Evolutionary conservation across 140 eudicot species (phyloP), one percentile per base, ranked within the genome.

Genomic region (Flaveria floridana): DNA sequence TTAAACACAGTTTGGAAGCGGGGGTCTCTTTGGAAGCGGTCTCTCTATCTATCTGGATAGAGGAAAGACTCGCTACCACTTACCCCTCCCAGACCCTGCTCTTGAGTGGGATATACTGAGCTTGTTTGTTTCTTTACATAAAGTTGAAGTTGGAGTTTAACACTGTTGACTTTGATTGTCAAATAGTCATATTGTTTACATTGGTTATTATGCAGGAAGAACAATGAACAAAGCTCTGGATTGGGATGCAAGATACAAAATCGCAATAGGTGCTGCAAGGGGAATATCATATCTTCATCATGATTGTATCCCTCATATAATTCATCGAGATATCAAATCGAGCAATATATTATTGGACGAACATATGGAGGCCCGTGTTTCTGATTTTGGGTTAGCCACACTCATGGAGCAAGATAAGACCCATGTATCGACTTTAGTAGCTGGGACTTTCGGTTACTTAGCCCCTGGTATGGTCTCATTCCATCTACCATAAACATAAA

Each of bases 261-360:
- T 94, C 42, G 99, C 99, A 11, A 70, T 94, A 58, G 99, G 99
- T 66, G 87, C 96, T 62, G 99, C 99, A 71, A 86, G 96, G 78
- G 99, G 99, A 66, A 68, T 94, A 84, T 78, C 99, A 2, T 94
- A 94, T 83, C 97, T 94, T 82, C 99, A 94, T 75, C 96, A 94
- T 59, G 97, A 90, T 70, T 94, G 99, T 64, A 82, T 94, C 13
- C 99, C 99, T 47, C 96, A 87, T 82, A 90, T 94, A 41, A 94
- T 94, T 18, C 99, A 94, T 78, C 77, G 99, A 77, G 99, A 90
- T 78, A 94, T 94, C 26, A 94, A 94, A 85, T 82, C 95, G 11
- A 94, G 99, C 86, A 94, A 94, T 62, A 88, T 94, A 50, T 84
- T 94, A 78, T 79, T 94, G 78, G 99, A 94, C 26, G 83, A 87